Base-by-base conservation (phyloP, 768 basidiomycete genomes). In the Collybiopsis luxurians region DNA sequence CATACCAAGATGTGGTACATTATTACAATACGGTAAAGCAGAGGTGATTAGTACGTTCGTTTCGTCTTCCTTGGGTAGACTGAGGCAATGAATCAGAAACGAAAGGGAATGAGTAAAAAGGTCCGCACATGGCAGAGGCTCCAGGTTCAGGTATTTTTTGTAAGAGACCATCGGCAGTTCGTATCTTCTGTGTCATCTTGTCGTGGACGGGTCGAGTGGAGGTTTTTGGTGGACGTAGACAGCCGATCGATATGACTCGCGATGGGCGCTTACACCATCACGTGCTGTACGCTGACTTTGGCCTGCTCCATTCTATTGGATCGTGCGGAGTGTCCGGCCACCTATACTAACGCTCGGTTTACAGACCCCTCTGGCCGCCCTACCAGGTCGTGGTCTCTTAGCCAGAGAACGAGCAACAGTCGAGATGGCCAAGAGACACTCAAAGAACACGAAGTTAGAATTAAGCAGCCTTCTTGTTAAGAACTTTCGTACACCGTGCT, bases 21-120 rank as follows among this genome's bases (percentile, higher is more conserved):
- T 98, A 71, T 98, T 98, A 71, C 93, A 94, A 67, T 95, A 95
- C 1, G 97, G 97, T 55, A 99, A 75, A 36, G 97, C 95, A 61
- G 94, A 97, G 11, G 97, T 98, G 63, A 99, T 87, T 27, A 99
- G 77, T 42, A 95, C 76, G 67, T 98, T 99, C 55, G 79, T 78
- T 71, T 95, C 88, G 45, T 95, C 96, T 44, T 86, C 80, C 70
- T 88, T 87, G 11, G 97, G 97, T 40, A 82, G 70, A 62, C 82
- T 82, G 59, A 56, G 21, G 28, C 52, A n/a, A n/a, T n/a, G 38
- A 28, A 44, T 39, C 57, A 60, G 51, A 42, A 52, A 55, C 40
- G 56, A 46, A 59, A 48, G 61, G 53, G 31, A n/a, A 31, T 45
- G 47, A 59, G 44, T 38, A 54, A 59, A 53, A 59, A 45, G 11